Percentiles rank a stretch among this genome's conserved stretches.
phyloP scores from a whole-genome alignment of 1,284 basidiomycete species.

The Cerioporus squamosus region DNA sequence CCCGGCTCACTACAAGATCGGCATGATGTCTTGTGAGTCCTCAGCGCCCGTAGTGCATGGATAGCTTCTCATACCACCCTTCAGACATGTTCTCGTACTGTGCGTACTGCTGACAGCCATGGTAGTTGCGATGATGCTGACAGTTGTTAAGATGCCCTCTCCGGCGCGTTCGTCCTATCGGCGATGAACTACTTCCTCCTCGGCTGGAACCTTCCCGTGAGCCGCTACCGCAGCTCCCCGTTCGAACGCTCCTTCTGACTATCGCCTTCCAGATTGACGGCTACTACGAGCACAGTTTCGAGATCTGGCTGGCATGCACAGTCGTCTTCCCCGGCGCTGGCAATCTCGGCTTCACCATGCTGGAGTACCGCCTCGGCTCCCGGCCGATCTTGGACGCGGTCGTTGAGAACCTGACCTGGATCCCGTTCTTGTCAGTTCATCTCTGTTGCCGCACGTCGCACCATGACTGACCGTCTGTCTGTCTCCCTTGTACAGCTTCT shows the following conservation, averaged over 20 bases:
- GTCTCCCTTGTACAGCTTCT: constrained; percentile 56
- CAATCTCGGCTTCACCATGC: constrained; percentile 70
- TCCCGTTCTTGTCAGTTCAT: constrained; percentile 88
- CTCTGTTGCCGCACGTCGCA: too few species aligned
- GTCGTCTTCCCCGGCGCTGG: constrained; percentile 82
- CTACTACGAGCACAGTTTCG: constrained; percentile 73
- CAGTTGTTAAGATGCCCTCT: too few species aligned
- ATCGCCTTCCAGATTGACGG: constrained; percentile 45
- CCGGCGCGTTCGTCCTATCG: constrained; percentile 63
- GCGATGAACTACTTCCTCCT: constrained; percentile 79
- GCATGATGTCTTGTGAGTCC: constrained; percentile 74
- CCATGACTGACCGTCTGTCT: background rate
- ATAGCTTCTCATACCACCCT: constrained; percentile 12
- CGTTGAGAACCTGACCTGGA: constrained; percentile 73
- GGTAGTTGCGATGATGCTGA: too few species aligned
- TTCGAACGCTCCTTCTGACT: background rate
- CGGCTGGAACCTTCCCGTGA: constrained; percentile 56
- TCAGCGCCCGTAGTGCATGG: constrained; percentile 25
- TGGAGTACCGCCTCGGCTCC: constrained; percentile 80
- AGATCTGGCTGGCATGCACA: constrained; percentile 78
- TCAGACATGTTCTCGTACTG: too few species aligned
- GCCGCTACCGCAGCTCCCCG: background rate
- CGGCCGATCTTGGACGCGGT: constrained; percentile 59
- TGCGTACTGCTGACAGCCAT: too few species aligned
- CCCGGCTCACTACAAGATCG: constrained; percentile 84